Base-by-base conservation (phyloP, 2,329 filamentous ascomycete species). In the Diaporthe humulicola region DNA sequence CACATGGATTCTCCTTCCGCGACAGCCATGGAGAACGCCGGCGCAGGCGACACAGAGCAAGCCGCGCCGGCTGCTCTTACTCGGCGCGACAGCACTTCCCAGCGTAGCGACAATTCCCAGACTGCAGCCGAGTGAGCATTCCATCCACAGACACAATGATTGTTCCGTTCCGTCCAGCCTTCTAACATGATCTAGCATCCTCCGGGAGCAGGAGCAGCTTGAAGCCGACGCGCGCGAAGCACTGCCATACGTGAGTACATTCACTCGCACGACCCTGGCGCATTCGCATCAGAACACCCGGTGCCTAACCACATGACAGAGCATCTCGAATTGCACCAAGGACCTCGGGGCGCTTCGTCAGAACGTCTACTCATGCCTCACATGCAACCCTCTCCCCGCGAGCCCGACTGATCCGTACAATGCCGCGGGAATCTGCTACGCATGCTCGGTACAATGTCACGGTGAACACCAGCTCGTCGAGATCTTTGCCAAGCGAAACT, bases 161-260 rank as follows among this genome's bases (percentile, higher is more conserved):
- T 2, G 4, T 15, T 45, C 8, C 36, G 15, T 33, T 54, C 30
- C 58, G 19, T 60, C 1, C 45, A 8, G 61, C 78, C 25, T 12
- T 33, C 57, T 70, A 9, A 70, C 14, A 28, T 38, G 73, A 25
- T 15, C 7, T 73, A 96, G 94, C 38, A 98, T 97, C 82, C 95
- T 99, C 78, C 92, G 95, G 79, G 92, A 92, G 73, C 97, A 99
- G 82, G 92, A 98, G 81, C 92, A 93, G 78, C 92, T 99, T 71
- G 97, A 99, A 85, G 95, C 94, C 28, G 97, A 99, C 85, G 97
- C 97, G 61, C 95, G 96, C 79, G 96, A 99, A 87, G 94, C 94
- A 76, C 90, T 99, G 9, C 97, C 97, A 78, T 99, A 98, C 82
- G 95, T 97, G 86, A 80, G 91, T 80, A 28, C 19, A 19, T 15